Base-by-base conservation (phyloP, 2,329 filamentous ascomycete species). In the Xylaria sp. region DNA sequence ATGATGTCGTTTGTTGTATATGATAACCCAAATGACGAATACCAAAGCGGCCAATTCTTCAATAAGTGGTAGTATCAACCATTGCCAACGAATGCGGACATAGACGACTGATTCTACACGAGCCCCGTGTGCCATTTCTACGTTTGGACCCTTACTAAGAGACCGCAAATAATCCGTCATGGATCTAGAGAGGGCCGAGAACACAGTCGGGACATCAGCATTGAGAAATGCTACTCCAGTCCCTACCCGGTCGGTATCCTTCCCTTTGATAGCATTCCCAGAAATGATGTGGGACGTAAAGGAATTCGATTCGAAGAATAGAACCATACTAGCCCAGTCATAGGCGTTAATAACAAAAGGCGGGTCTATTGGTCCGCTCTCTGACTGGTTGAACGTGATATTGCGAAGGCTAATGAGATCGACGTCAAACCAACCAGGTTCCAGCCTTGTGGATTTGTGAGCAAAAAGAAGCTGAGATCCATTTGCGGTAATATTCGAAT, bases 141-240 rank as follows among this genome's bases (percentile, higher is more conserved):
- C 45, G n/a, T 70, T 70, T 13, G 60, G 64, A 3, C 65, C 67
- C 25, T 53, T 58, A 7, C 43, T 36, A 3, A 70, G 57, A 1
- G 67, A 70, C 5, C 65, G 64, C 48, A 70, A 4, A 45, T 70
- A 67, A 25, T 70, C 64, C 9, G 60, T 67, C 67, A 70, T 70
- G 23, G 64, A 67, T 23, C 36, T 36, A 39, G 60, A 52, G 7
- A 70, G 60, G 13, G 48, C 34, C 15, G 39, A 36, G 28, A 70
- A 67, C 34, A 45, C 55, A 5, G 28, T 41, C 5, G 60, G 32
- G 9, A 62, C 55, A 15, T 67, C 60, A 9, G 25, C 28, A 34
- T 64, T 60, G 7, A 64, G 28, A 41, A 70, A 70, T 18, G 65
- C 67, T 15, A n/a, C 55, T 8, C 64, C 67, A 9, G 62, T 70